Percentiles rank a stretch among this genome's conserved stretches.
These are phyloP conservation scores for Exophiala viscosa DNA, from an alignment of 2,329 filamentous ascomycete genomes.

Conservation along the genomic window DNA sequence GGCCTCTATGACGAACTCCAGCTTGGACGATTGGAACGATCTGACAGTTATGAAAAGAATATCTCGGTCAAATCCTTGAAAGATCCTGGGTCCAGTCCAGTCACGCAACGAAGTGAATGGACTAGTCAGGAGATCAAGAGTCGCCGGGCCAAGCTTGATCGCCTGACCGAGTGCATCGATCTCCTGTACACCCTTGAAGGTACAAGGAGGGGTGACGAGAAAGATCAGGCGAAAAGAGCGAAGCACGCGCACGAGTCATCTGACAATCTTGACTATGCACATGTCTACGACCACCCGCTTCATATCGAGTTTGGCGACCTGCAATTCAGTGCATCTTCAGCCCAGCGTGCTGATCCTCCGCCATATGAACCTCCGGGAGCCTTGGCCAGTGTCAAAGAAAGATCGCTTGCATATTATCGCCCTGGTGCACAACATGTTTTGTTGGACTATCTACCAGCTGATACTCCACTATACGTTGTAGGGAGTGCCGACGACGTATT, in stretches of 20 bases:
- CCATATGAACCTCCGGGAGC: conserved; percentile 26
- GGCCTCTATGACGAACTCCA: conserved; percentile 54
- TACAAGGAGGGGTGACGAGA: conserved; percentile 40
- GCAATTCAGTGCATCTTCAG: conserved; percentile 19
- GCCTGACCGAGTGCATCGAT: conserved; percentile 61
- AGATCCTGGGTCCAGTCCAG: conserved; percentile 21
- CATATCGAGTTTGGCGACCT: conserved; percentile 27
- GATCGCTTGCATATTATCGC: conserved; percentile 24
- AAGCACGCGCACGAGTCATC: conserved; percentile 17
- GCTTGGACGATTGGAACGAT: conserved; percentile 54
- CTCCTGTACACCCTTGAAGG: conserved; percentile 62
- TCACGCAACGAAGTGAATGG: conserved; percentile 24
- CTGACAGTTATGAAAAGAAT: conserved; percentile 30
- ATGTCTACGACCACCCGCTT: conserved; percentile 25
- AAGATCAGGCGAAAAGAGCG: conserved; percentile 17
- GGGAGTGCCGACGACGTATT: conserved; percentile 26
- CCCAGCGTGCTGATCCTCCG: conserved; percentile 25
- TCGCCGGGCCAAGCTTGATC: conserved; percentile 46
- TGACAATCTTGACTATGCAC: conserved; percentile 16
- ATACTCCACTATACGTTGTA: conserved; percentile 21
- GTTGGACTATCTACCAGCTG: conserved; percentile 25
- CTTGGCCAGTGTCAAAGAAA: conserved; percentile 13
- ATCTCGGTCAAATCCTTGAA: conserved; percentile 36
- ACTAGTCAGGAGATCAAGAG: conserved; percentile 29
- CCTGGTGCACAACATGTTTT: conserved; percentile 21